Base-by-base conservation (phyloP, 768 basidiomycete species). In the Phanerodontia chrysosporium region DNA sequence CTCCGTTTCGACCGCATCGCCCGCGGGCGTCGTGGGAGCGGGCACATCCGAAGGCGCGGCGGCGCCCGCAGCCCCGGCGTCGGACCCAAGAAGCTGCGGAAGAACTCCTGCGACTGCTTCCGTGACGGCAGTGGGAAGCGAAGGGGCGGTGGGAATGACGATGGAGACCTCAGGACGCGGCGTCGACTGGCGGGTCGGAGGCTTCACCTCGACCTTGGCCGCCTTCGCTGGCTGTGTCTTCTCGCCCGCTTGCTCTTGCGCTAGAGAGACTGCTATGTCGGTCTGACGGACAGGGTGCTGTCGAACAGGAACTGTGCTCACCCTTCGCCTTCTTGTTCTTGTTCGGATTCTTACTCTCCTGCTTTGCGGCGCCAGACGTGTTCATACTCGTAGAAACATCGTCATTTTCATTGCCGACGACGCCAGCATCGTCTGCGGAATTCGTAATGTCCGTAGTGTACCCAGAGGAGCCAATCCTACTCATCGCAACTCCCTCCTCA, bases 401-500 rank as follows among this genome's bases (percentile, higher is more conserved):
- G 35, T 56, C 18, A 55, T 24, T 56, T 56, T 53, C 35, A 49
- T 60, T 18, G 49, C 53, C 46, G 45, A 30, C 14, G 5, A 25
- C 42, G 39, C 35, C 49, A 25, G 49, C 49, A 28, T 22, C 51
- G 51, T 39, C 25, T n/a, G 44, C 54, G 3, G 48, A 28, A 36
- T 27, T 60, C 49, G 49, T 60, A 45, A 46, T 24, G 56, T 58
- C 57, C 7, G 57, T 58, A n/a, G 13, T 14, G 27, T 35, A 49
- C 10, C 35, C 49, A 9, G 44, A 35, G 8, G 45, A 35, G 4
- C n/a, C 25, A 49, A 16, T 42, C 39, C 8, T 4, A 10, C 39
- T 7, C 39, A 42, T 42, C 25, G 21, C 22, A 12, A 42, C 10
- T 14, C 10, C 18, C 22, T 28, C 29, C 8, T 51, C 57, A 2